Evolutionary conservation across 2,329 filamentous ascomycete genomes (phyloP).

Genomic region (Claviceps maximensis): DNA sequence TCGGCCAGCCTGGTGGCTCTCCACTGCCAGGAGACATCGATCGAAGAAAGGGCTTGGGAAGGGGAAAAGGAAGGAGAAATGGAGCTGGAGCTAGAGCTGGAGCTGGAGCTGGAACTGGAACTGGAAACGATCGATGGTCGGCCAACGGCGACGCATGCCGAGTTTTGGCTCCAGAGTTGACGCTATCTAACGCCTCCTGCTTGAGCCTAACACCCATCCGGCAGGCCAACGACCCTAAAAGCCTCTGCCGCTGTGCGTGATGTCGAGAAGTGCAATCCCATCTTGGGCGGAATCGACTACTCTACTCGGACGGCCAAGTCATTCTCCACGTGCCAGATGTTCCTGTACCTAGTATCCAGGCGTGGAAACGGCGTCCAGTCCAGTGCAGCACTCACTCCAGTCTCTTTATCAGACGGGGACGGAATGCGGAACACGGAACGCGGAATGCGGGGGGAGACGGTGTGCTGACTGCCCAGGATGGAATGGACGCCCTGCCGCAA

Average conservation of each 20-base stretch:
- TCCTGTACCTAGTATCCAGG: no score
- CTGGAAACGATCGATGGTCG: background rate
- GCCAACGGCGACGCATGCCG: background rate
- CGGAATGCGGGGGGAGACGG: background rate
- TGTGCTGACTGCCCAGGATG: background rate
- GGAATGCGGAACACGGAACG: no score
- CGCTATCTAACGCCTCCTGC: background rate
- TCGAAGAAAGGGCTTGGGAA: no score
- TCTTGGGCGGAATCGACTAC: background rate
- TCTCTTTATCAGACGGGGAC: no score
- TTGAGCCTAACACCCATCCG: no score
- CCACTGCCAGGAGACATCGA: background rate
- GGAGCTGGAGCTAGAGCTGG: no score
- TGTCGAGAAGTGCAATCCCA: no score
- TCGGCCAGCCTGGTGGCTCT: background rate
- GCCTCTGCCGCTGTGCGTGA: background rate
- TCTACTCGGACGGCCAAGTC: no score
- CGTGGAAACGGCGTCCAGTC: background rate
- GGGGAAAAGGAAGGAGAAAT: no score
- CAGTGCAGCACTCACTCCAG: background rate
- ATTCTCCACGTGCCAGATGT: background rate
- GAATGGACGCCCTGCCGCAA: background rate
- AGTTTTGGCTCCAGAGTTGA: no score
- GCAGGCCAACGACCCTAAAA: background rate
- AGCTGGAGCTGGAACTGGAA: no score